Evolutionary conservation across 192 early-diverging fungal species (phyloP).

Genomic region (Backusella luteola): DNA sequence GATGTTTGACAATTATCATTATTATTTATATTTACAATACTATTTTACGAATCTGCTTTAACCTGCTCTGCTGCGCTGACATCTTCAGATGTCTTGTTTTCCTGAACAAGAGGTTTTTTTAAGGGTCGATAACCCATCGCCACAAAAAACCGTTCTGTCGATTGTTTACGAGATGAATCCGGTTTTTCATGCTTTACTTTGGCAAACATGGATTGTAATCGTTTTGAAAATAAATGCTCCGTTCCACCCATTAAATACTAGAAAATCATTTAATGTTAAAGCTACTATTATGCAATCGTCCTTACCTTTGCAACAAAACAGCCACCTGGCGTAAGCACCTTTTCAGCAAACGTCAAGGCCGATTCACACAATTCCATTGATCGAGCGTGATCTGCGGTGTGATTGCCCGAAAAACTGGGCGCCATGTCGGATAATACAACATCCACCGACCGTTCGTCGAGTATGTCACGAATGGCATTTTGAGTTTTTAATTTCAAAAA

Average conservation of each 20-base stretch:
- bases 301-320: conserved; percentile 67
- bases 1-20: too few relatives aligned
- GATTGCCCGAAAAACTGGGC: conserved; percentile 72
- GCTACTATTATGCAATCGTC: not conserved
- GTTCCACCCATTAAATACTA: conserved; percentile 62
- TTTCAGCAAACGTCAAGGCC: conserved; percentile 61
- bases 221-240: conserved; percentile 46
- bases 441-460: conserved; percentile 42
- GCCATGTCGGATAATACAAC: conserved; percentile 75
- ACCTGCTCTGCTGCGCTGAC: too few relatives aligned
- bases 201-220: conserved; percentile 50
- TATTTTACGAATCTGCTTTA: too few relatives aligned
- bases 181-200: conserved; percentile 69
- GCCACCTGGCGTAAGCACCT: conserved; percentile 52
- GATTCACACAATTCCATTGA: conserved; percentile 72
- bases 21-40: too few relatives aligned
- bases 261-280: not conserved
- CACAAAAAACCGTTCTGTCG: conserved; percentile 71
- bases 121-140: conserved; percentile 46
- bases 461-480: conserved; percentile 26
- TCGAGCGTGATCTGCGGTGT: conserved; percentile 61
- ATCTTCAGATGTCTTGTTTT: not conserved
- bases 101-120: not conserved
- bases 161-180: conserved; percentile 60
- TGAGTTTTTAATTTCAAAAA: conserved; percentile 52